phyloP scores from a whole-genome alignment of 2,329 filamentous ascomycete genomes.

The Graphium sp. region DNA sequence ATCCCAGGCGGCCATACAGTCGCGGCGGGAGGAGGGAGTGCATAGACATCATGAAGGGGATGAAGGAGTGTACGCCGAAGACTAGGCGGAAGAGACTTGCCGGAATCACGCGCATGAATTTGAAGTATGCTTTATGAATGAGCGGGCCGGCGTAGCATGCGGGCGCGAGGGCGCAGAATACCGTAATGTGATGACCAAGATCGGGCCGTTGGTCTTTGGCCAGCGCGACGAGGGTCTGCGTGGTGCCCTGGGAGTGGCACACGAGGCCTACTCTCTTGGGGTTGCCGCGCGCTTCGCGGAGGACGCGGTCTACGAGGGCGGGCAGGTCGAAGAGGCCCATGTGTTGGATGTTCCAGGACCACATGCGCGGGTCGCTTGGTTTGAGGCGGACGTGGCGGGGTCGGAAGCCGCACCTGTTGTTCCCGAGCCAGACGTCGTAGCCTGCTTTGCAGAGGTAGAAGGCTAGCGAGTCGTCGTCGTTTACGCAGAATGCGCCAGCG shows the following conservation, averaged over 20 bases:
- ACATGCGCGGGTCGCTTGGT: slow-evolving; percentile 74
- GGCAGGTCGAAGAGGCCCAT: slow-evolving; percentile 85
- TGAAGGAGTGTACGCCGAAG: slow-evolving; percentile 87
- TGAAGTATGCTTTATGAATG: slow-evolving; percentile 78
- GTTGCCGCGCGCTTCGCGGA: slow-evolving; percentile 62
- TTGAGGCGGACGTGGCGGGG: slow-evolving; percentile 59
- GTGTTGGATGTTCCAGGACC: slow-evolving; percentile 90
- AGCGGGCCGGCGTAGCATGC: slow-evolving; percentile 80
- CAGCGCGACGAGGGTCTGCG: slow-evolving; percentile 71
- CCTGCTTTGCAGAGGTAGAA: slow-evolving; percentile 87
- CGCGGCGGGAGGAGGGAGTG: slow-evolving; percentile 46
- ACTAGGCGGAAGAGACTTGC: slow-evolving; percentile 61
- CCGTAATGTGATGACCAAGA: slow-evolving; percentile 63
- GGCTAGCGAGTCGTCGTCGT: slow-evolving; percentile 76
- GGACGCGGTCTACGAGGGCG: slow-evolving; percentile 62
- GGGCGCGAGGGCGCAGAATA: slow-evolving; percentile 82
- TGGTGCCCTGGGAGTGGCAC: slow-evolving; percentile 82
- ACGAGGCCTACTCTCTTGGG: slow-evolving; percentile 59
- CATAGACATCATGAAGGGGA: slow-evolving; percentile 84
- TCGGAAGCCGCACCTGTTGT: slow-evolving; percentile 76
- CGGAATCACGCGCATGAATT: slow-evolving; percentile 72
- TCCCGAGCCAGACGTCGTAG: slow-evolving; percentile 91
- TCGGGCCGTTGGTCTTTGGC: slow-evolving; percentile 83
- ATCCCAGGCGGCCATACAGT: slow-evolving; percentile 69
- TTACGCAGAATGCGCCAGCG: slow-evolving; percentile 74